Percentiles rank a stretch among this genome's conserved stretches.
Conservation (phyloP, 2,329 filamentous ascomycete genomes). For the Talaromyces sp. region DNA sequence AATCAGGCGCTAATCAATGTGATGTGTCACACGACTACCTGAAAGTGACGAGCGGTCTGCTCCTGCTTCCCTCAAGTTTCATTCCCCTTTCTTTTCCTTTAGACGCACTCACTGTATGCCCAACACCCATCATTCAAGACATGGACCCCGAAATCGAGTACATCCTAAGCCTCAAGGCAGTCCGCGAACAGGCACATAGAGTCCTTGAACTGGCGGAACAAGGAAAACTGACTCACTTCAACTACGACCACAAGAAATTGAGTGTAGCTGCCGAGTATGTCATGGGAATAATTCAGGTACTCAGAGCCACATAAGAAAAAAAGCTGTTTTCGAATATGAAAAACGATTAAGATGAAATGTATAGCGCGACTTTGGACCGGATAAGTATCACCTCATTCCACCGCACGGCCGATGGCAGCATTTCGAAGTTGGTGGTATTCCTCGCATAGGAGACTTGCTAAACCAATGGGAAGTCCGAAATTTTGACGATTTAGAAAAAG, state of each 20-base stretch:
- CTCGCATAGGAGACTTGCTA: conserved; percentile 47
- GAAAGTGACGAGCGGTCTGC: not conserved
- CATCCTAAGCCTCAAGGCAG: conserved; percentile 1
- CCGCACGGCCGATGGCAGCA: conserved; percentile 56
- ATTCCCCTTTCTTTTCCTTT: not conserved
- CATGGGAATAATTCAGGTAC: conserved; percentile 3
- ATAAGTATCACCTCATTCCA: conserved; percentile 7
- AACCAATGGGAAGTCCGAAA: conserved; percentile 42
- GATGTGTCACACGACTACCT: not conserved
- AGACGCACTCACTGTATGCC: not conserved
- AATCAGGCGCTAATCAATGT: not conserved
- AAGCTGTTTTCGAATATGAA: not conserved
- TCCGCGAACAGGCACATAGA: conserved; percentile 2
- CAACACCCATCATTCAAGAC: not conserved
- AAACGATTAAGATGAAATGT: not conserved
- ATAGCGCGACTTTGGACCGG: conserved; percentile 13
- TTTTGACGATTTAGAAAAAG: conserved; percentile 46
- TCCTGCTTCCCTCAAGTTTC: not conserved
- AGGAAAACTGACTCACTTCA: conserved; percentile 7
- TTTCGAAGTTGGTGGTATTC: conserved; percentile 55
- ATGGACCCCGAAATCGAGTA: conserved; percentile 15
- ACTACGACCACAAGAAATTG: not conserved
- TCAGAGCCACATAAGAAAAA: not conserved
- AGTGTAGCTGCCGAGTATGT: conserved; percentile 8
- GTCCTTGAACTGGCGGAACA: not conserved